Base-by-base conservation (phyloP, 371 early-diverging fungal genomes). In the Circinella umbellata region DNA sequence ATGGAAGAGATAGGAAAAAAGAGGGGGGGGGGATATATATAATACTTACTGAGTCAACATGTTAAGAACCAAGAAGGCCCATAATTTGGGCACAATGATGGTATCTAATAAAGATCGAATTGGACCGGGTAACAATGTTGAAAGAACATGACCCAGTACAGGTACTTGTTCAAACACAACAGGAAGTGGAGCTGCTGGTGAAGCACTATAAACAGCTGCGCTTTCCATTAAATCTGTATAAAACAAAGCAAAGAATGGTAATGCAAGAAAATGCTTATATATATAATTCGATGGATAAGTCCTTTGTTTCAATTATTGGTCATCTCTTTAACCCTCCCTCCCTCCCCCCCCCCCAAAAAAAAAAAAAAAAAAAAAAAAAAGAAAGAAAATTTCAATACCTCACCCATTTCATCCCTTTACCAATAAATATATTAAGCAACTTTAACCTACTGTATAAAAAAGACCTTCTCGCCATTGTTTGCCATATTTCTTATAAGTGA, bases 381-480 rank as follows among this genome's bases (percentile, higher is more conserved):
- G n/a, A n/a, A n/a, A n/a, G n/a, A n/a, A n/a, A n/a, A n/a, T n/a
- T n/a, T n/a, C n/a, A n/a, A n/a, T n/a, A n/a, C n/a, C n/a, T n/a
- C 27, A 27, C 2, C 27, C 27, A 27, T 27, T 27, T 27, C 27
- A 27, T 27, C 27, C 27, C 27, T 27, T 27, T 27, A 27, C 27
- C 27, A 27, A 27, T 27, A 27, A 27, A 27, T 27, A 27, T 15
- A 53, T 36, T 49, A 36, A n/a, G 63, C 18, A 15, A 49, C 20
- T 67, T 54, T 38, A 55, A 14, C 78, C 72, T 86, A 91, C 91
- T 9, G 91, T 93, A 70, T 95, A 96, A 71, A 96, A 96, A 47
- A 96, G 76, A 0, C 93, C 94, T 74, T 96, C 97, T 36, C 92
- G 85, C 97, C 97, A 96, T 59, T 92, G 88, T 35, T 92, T 89